Evolutionary conservation across 192 early-diverging fungal species (phyloP), one percentile per base, ranked within the genome.

Genomic region (Coemansia sp.): DNA sequence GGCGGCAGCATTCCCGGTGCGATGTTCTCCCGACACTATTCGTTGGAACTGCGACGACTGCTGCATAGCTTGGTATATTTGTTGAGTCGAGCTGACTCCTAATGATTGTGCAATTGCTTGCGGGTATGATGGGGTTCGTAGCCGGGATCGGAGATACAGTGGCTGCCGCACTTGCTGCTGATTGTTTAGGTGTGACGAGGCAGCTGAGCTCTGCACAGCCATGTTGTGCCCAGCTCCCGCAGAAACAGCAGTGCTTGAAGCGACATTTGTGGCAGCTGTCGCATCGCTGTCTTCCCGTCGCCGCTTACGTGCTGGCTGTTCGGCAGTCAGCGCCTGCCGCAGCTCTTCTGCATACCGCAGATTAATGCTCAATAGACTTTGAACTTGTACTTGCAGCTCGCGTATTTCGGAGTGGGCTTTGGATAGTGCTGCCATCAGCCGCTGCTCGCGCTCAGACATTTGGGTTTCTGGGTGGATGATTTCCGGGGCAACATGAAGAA

Each of bases 311-410:
- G 42, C 15, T 3, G 56, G 54, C n/a, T n/a, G n/a, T 18, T 36
- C 45, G 3, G 23, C 16, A 33, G 26, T 55, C 26, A 63, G 52
- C n/a, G 68, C 55, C n/a, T 51, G 23, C 35, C 59, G 68, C 49
- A 71, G 62, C 50, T 64, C 57, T 54, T 71, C 68, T 23, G 68
- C 68, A 36, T 71, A 71, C 7, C 68, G 61, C 50, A 71, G 40
- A 21, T 71, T 71, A 36, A 71, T 48, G 28, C 50, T 54, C 2
- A 71, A 38, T 23, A 71, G 61, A 21, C 38, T 40, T 53, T 42
- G 57, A 31, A 71, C 51, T 23, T 60, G 57, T 10, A 53, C 39
- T 30, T 64, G 61, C 44, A 71, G 45, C 48, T 59, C 57, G 13
- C 43, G 39, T 26, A 71, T 61, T 30, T 71, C 68, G 15, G 52